A percentile compares a stretch with the other conserved stretches of the same genome.
phyloP scores from a whole-genome alignment of 345 rosid genomes.

The Nasturtium officinale region DNA sequence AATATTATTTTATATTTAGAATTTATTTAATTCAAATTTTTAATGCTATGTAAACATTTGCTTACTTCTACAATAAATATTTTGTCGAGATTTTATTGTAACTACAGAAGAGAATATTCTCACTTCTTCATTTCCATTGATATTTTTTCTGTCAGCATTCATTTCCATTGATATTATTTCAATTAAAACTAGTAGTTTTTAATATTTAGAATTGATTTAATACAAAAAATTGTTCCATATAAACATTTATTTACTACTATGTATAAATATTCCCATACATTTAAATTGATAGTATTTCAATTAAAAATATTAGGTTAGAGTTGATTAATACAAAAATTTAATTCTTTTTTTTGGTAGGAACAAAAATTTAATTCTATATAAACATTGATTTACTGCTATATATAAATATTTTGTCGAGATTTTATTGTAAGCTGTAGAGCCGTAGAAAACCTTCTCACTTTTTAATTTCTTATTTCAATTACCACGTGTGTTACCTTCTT shows the following conservation, averaged over 20 bases:
- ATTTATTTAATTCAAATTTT: background rate
- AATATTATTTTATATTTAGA: background rate
- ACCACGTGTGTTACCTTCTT: background rate
- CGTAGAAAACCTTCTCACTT: conserved; percentile 13
- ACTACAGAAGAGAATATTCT: conserved; percentile 4
- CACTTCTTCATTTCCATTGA: background rate
- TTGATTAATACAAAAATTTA: too few relatives aligned
- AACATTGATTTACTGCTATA: too few relatives aligned
- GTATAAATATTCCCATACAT: too few relatives aligned
- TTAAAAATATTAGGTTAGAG: too few relatives aligned
- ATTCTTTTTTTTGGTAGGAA: too few relatives aligned
- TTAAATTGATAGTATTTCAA: too few relatives aligned
- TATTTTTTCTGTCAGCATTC: too few relatives aligned
- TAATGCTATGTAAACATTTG: background rate
- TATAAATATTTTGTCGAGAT: background rate
- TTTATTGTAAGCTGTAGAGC: background rate
- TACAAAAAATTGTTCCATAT: background rate
- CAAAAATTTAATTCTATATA: too few relatives aligned
- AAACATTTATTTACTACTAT: background rate
- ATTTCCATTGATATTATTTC: too few relatives aligned
- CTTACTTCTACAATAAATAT: background rate
- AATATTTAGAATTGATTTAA: background rate
- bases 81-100: conserved; percentile 1
- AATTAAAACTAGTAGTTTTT: too few relatives aligned
- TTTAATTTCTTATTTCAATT: background rate